These are phyloP conservation scores for Orobanche coerulescens DNA, from an alignment of 257 asterid species.

Conservation along the genomic window DNA sequence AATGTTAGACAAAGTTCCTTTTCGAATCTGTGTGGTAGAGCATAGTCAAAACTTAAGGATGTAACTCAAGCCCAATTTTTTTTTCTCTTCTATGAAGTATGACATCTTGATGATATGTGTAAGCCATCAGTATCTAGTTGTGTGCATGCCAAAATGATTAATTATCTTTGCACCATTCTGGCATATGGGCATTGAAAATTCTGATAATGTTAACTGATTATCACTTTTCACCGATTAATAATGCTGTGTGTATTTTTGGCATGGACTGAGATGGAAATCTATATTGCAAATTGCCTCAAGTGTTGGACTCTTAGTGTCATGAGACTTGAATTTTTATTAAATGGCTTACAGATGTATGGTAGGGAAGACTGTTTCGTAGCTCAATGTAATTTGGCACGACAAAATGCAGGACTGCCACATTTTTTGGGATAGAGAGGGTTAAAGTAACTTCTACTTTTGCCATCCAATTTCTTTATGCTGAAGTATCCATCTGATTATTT, in stretches of 20 bases:
- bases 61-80: neutral
- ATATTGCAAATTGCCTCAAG: neutral
- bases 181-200: neutral
- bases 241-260: neutral
- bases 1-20: neutral
- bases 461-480: neutral
- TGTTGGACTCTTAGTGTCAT: neutral
- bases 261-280: neutral
- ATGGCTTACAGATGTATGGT: neutral
- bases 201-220: neutral
- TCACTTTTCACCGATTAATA: neutral
- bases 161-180: neutral
- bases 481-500: neutral
- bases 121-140: neutral
- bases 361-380: neutral
- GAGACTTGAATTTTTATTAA: neutral
- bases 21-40: neutral
- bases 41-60: neutral
- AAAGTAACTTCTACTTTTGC: neutral
- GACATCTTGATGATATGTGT: neutral
- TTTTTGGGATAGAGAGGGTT: neutral
- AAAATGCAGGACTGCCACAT: neutral
- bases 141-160: neutral
- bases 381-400: neutral
- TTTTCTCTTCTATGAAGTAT: neutral